Evolutionary conservation across 2,329 filamentous ascomycete species (phyloP).

Genomic region (Fusarium albidum): DNA sequence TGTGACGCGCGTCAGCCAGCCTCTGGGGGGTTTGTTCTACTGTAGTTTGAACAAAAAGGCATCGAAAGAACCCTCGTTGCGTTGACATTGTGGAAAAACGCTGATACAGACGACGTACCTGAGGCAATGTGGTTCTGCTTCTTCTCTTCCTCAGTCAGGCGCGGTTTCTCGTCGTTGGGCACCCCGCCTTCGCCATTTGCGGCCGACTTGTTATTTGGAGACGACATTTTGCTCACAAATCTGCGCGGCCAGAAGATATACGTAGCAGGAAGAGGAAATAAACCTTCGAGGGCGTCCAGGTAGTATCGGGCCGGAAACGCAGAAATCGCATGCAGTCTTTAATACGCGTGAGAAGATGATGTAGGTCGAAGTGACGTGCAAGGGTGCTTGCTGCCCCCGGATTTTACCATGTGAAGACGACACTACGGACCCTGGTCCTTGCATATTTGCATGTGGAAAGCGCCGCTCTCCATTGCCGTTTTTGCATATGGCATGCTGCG

Average conservation of each 20-base stretch:
- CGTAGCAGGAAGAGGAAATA: not conserved
- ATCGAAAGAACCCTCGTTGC: not conserved
- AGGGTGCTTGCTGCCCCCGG: conserved; percentile 45
- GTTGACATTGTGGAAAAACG: not conserved
- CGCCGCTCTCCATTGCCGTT: conserved; percentile 7
- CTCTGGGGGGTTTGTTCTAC: too few species aligned
- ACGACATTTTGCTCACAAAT: conserved; percentile 33
- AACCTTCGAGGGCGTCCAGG: not conserved
- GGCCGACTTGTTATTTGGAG: conserved; percentile 42
- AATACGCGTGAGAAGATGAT: conserved; percentile 25
- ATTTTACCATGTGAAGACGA: conserved; percentile 41
- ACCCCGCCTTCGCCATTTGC: conserved; percentile 34
- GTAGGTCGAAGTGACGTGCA: conserved; percentile 34
- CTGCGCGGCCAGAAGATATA: not conserved
- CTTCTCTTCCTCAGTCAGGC: conserved; percentile 62
- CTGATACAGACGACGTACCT: conserved; percentile 45
- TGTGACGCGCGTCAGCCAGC: conserved; percentile 26
- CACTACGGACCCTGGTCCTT: conserved; percentile 36
- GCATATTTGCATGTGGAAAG: conserved; percentile 31
- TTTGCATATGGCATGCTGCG: conserved; percentile 4
- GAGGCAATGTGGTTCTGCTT: conserved; percentile 65
- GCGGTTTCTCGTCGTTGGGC: conserved; percentile 56
- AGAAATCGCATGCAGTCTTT: conserved; percentile 10
- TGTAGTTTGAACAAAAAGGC: too few species aligned
- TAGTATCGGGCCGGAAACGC: not conserved